Evolutionary conservation across 495 filamentous ascomycete genomes (phyloP).

Genomic region (Lindgomyces ingoldianus): DNA sequence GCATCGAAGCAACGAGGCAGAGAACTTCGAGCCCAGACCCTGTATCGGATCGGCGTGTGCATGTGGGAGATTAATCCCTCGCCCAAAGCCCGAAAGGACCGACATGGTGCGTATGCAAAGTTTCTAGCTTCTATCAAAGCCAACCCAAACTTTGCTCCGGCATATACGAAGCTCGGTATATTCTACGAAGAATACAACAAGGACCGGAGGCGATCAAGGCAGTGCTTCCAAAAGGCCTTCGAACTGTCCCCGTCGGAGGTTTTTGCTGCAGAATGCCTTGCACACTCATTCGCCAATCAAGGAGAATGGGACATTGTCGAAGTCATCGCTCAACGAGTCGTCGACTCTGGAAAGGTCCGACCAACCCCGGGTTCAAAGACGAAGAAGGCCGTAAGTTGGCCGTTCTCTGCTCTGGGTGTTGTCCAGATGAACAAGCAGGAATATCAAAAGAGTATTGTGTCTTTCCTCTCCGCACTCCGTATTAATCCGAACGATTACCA

Average conservation of each 20-base stretch:
- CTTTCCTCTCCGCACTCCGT: slow-evolving; percentile 87
- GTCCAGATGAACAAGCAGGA: slow-evolving; percentile 95
- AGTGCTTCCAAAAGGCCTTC: slow-evolving; percentile 96
- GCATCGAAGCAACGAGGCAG: slow-evolving; percentile 58
- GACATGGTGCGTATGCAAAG: slow-evolving; percentile 74
- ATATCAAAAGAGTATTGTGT: slow-evolving; percentile 79
- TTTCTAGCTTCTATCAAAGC: slow-evolving; percentile 83
- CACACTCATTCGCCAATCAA: slow-evolving; percentile 79
- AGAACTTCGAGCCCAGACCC: slow-evolving; percentile 75
- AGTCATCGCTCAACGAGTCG: slow-evolving; percentile 82
- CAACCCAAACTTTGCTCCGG: slow-evolving; percentile 86
- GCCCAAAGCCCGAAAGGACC: slow-evolving; percentile 68
- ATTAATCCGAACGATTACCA: slow-evolving; percentile 84
- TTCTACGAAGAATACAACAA: slow-evolving; percentile 90
- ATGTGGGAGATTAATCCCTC: slow-evolving; percentile 81
- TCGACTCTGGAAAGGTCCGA: slow-evolving; percentile 87
- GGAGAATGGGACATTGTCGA: slow-evolving; percentile 97
- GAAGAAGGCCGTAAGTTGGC: slow-evolving; percentile 91
- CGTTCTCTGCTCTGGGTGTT: slow-evolving; percentile 92
- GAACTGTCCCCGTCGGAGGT: slow-evolving; percentile 88
- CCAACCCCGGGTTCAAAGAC: slow-evolving; percentile 82
- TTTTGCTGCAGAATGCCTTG: slow-evolving; percentile 82
- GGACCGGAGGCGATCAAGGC: slow-evolving; percentile 78
- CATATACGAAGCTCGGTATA: slow-evolving; percentile 92
- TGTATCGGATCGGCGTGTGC: slow-evolving; percentile 86